Percentiles rank a stretch among this genome's conserved stretches.
These are phyloP conservation scores for Plenodomus biglobosus DNA, from an alignment of 2,329 filamentous ascomycete genomes.

Conservation along the genomic window DNA sequence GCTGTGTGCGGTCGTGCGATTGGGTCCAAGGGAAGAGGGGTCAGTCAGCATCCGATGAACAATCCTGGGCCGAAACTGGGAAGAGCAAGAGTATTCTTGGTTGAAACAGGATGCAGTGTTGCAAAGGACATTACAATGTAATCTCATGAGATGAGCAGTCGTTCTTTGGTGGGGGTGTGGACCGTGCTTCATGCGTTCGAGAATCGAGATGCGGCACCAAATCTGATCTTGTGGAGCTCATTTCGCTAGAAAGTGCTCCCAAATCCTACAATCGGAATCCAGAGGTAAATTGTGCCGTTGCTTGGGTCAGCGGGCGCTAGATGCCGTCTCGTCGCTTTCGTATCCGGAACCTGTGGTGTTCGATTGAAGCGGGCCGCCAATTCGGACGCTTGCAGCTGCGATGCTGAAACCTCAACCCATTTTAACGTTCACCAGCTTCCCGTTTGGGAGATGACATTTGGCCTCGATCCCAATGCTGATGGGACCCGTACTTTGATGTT, in stretches of 20 bases:
- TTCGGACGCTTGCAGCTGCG: conserved; percentile 17
- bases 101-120: conserved; percentile 12
- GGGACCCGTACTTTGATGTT: conserved; percentile 36
- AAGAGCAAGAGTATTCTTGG: conserved; percentile 5
- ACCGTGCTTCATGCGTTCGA: conserved; percentile 21
- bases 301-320: conserved; percentile 11
- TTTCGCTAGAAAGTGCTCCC: conserved; percentile 41
- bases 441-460: conserved; percentile 41
- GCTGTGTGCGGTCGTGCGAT: neutral
- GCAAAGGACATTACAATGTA: conserved; percentile 33
- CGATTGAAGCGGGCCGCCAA: conserved; percentile 1
- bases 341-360: conserved; percentile 1
- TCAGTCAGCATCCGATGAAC: neutral
- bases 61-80: conserved; percentile 1
- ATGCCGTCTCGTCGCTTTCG: conserved; percentile 6
- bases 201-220: neutral
- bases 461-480: conserved; percentile 37
- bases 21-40: conserved; percentile 5
- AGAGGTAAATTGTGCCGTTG: conserved; percentile 26
- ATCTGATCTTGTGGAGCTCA: conserved; percentile 38
- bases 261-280: conserved; percentile 18
- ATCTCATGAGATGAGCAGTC: conserved; percentile 39
- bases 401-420: conserved; percentile 27
- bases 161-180: conserved; percentile 25
- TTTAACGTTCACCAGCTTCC: conserved; percentile 41